Percentiles rank a stretch among this genome's conserved stretches.
Conservation (phyloP, 2,329 filamentous ascomycete genomes). For the Cryoendolithus antarcticus region DNA sequence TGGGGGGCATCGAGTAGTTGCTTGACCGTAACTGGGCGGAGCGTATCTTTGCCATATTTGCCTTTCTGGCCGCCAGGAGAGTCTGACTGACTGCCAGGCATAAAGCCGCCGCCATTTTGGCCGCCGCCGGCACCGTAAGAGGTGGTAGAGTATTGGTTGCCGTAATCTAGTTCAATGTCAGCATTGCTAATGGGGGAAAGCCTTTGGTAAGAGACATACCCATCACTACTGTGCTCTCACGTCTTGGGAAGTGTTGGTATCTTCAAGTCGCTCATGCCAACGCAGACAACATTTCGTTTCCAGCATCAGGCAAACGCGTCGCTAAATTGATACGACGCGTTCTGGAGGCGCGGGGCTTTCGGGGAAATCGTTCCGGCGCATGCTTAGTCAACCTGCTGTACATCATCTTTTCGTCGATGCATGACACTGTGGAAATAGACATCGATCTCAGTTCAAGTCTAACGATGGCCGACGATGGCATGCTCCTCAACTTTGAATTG, state of each 20-base stretch:
- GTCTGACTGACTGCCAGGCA: constrained; percentile 34
- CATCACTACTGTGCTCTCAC: too few relatives aligned
- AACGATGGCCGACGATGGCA: constrained; percentile 81
- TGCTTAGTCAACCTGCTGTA: constrained; percentile 1
- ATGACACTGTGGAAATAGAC: not conserved
- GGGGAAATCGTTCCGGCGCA: not conserved
- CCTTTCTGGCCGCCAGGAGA: constrained; percentile 29
- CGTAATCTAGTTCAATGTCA: constrained; percentile 21
- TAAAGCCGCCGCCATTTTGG: constrained; percentile 48
- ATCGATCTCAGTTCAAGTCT: not conserved
- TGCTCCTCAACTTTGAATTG: constrained; percentile 86
- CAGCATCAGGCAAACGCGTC: too few relatives aligned
- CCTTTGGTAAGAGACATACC: too few relatives aligned
- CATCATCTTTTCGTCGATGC: not conserved
- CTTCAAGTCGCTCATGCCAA: too few relatives aligned
- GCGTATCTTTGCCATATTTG: constrained; percentile 65
- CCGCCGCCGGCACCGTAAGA: constrained; percentile 44
- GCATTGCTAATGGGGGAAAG: constrained; percentile 1
- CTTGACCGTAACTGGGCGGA: constrained; percentile 91
- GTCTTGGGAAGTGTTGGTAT: too few relatives aligned
- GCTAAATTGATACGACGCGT: too few relatives aligned
- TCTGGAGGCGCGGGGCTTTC: too few relatives aligned
- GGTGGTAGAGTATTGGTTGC: constrained; percentile 37
- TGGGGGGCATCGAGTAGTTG: constrained; percentile 77
- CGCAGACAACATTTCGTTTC: too few relatives aligned